Evolutionary conservation across 2,329 filamentous ascomycete genomes (phyloP).

Genomic region (Hypoxylon rubiginosum): DNA sequence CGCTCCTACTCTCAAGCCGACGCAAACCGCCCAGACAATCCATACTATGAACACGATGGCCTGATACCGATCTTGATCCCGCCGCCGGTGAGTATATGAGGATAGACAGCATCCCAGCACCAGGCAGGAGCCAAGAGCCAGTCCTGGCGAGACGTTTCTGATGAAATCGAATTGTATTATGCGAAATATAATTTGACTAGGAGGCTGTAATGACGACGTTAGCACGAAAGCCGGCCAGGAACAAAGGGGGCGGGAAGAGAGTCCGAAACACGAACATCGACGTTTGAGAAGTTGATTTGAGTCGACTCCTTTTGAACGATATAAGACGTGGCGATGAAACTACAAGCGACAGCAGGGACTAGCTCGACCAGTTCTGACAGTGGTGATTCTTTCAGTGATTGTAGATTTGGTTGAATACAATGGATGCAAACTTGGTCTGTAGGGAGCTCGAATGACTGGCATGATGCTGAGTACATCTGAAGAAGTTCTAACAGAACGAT

Average conservation of each 20-base stretch:
- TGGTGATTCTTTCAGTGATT: constrained; percentile 11
- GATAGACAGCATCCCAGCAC: constrained; percentile 48
- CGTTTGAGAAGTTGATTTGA: constrained; percentile 20
- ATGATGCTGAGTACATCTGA: constrained; percentile 38
- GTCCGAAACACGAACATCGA: constrained; percentile 28
- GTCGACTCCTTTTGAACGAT: constrained; percentile 34
- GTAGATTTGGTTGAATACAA: constrained; percentile 15
- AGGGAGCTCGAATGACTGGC: constrained; percentile 16
- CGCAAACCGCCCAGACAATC: constrained; percentile 40
- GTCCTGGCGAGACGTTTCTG: constrained; percentile 33
- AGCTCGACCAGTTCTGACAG: constrained; percentile 43
- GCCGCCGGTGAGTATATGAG: constrained; percentile 45
- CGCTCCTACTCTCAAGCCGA: constrained; percentile 40
- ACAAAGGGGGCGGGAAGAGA: neutral
- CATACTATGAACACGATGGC: constrained; percentile 41
- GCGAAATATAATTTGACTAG: constrained; percentile 18
- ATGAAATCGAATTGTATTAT: constrained; percentile 28
- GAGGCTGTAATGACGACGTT: constrained; percentile 23
- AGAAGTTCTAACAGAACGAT: constrained; percentile 22
- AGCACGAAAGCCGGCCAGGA: constrained; percentile 3
- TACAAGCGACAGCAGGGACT: constrained; percentile 41
- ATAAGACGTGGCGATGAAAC: constrained; percentile 44
- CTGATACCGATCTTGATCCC: constrained; percentile 44
- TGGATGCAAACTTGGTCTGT: constrained; percentile 18
- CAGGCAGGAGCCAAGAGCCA: constrained; percentile 46